Percentiles rank a stretch among this genome's conserved stretches.
Conservation (phyloP, 2,329 filamentous ascomycete genomes). For the Xylariaceae sp. region DNA sequence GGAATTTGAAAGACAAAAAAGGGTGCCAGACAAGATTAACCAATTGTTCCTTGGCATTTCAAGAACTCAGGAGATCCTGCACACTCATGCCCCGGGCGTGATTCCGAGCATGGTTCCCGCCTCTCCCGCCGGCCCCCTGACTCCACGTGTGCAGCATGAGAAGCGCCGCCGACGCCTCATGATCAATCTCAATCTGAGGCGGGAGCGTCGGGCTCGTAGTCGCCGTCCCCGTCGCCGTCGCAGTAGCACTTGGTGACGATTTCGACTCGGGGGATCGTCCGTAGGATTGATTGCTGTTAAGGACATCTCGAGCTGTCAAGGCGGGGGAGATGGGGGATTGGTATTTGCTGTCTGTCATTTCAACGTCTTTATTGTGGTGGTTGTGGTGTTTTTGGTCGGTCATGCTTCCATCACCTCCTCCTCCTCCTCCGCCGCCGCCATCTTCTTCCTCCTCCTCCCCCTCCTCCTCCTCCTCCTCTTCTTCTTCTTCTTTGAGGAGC, state of each 20-base stretch:
- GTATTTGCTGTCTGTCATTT: conserved; percentile 52
- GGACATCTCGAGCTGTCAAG: conserved; percentile 41
- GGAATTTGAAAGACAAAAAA: no score
- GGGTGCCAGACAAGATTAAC: no score
- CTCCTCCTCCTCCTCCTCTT: conserved; percentile 37
- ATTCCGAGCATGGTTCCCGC: neutral
- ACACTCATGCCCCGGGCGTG: conserved; percentile 48
- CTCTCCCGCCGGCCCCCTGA: conserved; percentile 25
- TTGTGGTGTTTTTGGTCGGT: neutral
- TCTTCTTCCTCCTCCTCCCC: conserved; percentile 39
- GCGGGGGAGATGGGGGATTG: conserved; percentile 50
- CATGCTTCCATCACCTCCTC: conserved; percentile 31
- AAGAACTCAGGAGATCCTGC: conserved; percentile 48
- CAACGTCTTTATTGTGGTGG: conserved; percentile 35
- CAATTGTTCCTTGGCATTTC: conserved; percentile 19
- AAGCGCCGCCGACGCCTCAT: conserved; percentile 79
- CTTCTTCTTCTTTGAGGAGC: neutral
- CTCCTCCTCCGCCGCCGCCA: conserved; percentile 27
- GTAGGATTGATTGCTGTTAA: neutral
- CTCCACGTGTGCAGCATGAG: conserved; percentile 79
- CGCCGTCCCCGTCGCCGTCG: neutral
- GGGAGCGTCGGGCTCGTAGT: conserved; percentile 51
- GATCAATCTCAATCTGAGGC: conserved; percentile 55
- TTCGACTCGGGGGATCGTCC: neutral
- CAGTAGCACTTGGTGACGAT: neutral